Conservation (phyloP, 1,284 basidiomycete species). For the Cryptococcus jaspeensis region DNA sequence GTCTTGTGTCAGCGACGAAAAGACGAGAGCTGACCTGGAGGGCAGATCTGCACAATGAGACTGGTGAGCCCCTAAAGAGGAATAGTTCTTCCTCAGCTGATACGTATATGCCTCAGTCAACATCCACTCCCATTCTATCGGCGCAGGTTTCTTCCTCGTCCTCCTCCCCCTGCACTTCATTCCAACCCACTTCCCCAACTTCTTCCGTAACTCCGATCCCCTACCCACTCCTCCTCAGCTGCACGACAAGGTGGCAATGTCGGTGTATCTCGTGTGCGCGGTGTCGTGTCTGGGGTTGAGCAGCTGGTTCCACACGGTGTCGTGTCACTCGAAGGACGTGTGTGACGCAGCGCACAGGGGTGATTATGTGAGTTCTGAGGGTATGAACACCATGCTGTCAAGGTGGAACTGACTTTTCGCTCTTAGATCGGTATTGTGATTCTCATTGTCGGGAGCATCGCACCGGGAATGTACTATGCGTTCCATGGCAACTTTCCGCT, state of each 20-base stretch:
- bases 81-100: neutral
- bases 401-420: neutral
- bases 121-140: slow-evolving; percentile 82
- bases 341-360: slow-evolving; percentile 47
- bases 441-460: slow-evolving; percentile 72
- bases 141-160: slow-evolving; percentile 64
- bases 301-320: slow-evolving; percentile 72
- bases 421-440: slow-evolving; percentile 57
- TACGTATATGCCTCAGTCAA: slow-evolving; percentile 61
- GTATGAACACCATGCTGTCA: neutral
- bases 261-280: slow-evolving; percentile 69
- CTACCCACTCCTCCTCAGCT: slow-evolving; percentile 48
- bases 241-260: slow-evolving; percentile 65
- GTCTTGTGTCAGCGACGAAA: slow-evolving; percentile 18
- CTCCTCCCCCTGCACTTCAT: slow-evolving; percentile 60
- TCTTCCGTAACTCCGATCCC: slow-evolving; percentile 16
- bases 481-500: slow-evolving; percentile 46
- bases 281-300: slow-evolving; percentile 72
- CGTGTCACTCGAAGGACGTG: slow-evolving; percentile 70
- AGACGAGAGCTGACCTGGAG: neutral
- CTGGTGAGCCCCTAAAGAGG: slow-evolving; percentile 54
- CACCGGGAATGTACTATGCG: slow-evolving; percentile 59
- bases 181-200: slow-evolving; percentile 51
- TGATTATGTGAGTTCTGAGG: slow-evolving; percentile 44
- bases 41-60: slow-evolving; percentile 79